Percentiles rank a stretch among this genome's conserved stretches.
Evolutionary conservation across 495 filamentous ascomycete species (phyloP).

Genomic region (Neurospora sp.): DNA sequence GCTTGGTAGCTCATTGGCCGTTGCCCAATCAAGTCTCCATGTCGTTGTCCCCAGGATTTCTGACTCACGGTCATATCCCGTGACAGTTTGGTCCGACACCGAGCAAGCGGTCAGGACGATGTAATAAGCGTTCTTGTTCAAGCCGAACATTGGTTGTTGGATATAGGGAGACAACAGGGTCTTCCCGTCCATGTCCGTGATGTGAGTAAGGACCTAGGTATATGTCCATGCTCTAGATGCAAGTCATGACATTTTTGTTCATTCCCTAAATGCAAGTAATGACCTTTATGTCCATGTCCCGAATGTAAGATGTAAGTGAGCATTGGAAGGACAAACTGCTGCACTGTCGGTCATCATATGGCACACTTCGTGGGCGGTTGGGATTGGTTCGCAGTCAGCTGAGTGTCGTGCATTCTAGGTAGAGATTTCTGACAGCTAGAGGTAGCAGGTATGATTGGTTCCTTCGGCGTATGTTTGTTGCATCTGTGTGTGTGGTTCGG

Average conservation of each 20-base stretch:
- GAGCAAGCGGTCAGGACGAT: not conserved
- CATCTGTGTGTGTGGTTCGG: too few species aligned
- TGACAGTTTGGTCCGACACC: not conserved
- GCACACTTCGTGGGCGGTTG: not conserved
- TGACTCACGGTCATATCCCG: not conserved
- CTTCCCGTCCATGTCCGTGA: too few species aligned
- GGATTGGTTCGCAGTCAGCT: not conserved
- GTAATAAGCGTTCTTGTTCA: not conserved
- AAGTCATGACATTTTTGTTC: too few species aligned
- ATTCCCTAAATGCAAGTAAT: not conserved
- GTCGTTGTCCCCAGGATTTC: not conserved
- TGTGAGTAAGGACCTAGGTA: too few species aligned
- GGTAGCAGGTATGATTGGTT: not conserved
- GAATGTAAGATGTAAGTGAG: not conserved
- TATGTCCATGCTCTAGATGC: too few species aligned
- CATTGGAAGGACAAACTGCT: not conserved
- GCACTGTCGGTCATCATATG: not conserved
- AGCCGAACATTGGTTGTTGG: not conserved
- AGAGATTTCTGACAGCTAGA: not conserved
- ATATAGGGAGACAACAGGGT: not conserved
- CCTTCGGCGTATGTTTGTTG: not conserved
- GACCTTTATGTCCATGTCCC: not conserved
- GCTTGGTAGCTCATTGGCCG: not conserved
- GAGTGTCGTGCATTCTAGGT: not conserved
- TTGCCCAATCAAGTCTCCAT: not conserved